A percentile compares a stretch with the other conserved stretches of the same genome.
These are phyloP conservation scores for Geotrichum fermentans DNA, from an alignment of 1,139 yeast genomes.

Conservation along the genomic window DNA sequence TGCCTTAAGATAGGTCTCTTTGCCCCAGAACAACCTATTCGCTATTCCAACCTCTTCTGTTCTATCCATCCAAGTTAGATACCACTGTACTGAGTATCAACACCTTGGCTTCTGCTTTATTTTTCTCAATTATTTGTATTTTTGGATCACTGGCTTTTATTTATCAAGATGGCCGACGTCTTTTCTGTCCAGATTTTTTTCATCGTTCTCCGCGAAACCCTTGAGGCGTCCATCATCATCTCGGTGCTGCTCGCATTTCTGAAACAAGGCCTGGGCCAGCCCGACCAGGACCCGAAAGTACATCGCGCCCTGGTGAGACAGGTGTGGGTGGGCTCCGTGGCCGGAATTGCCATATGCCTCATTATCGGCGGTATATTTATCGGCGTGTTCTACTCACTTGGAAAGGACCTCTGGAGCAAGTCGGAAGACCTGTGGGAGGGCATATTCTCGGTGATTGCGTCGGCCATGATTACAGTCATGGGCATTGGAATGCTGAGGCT, in stretches of 20 bases:
- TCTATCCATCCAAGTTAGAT: too few species aligned
- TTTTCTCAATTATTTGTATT: neutral
- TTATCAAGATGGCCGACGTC: constrained; percentile 34
- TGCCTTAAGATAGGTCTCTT: too few species aligned
- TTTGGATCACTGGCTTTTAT: neutral
- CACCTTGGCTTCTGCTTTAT: too few species aligned
- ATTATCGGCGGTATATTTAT: constrained; percentile 72
- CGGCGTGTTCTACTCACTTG: constrained; percentile 67
- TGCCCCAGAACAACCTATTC: too few species aligned
- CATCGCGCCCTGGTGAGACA: constrained; percentile 48
- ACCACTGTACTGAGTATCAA: too few species aligned
- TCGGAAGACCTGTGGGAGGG: constrained; percentile 94
- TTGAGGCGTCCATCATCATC: constrained; percentile 85
- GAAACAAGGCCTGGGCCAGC: constrained; percentile 60
- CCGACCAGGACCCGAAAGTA: constrained; percentile 4
- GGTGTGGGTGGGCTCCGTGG: constrained; percentile 78
- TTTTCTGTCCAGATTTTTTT: constrained; percentile 56
- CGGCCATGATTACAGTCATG: constrained; percentile 79
- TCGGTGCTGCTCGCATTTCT: constrained; percentile 86
- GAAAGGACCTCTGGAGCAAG: constrained; percentile 73
- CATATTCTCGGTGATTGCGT: constrained; percentile 71
- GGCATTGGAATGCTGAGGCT: constrained; percentile 81
- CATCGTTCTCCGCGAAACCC: constrained; percentile 81
- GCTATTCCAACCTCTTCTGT: too few species aligned
- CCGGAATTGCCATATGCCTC: constrained; percentile 70